These are phyloP conservation scores for Viola pubescens DNA, from an alignment of 441 rosid genomes.

Conservation along the genomic window DNA sequence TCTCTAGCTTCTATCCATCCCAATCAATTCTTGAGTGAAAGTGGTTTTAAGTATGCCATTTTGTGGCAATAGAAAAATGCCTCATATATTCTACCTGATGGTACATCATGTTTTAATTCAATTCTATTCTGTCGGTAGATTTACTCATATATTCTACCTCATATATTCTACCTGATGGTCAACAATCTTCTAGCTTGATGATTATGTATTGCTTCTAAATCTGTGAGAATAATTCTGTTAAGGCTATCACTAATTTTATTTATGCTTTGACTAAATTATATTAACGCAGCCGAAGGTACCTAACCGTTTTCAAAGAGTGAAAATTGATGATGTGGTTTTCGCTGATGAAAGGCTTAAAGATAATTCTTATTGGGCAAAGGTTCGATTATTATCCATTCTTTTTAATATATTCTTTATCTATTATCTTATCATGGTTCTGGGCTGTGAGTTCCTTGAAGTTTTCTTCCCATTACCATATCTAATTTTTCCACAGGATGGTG, in stretches of 20 bases:
- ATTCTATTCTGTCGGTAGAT: too few species aligned
- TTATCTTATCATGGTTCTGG: background rate
- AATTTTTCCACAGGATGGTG: slow-evolving; percentile 51
- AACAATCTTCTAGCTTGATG: too few species aligned
- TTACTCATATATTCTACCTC: too few species aligned
- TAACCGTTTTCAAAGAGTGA: slow-evolving; percentile 74
- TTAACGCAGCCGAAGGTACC: slow-evolving; percentile 50
- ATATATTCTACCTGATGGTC: too few species aligned
- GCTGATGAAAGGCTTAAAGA: slow-evolving; percentile 70
- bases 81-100: too few species aligned
- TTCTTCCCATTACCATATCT: background rate
- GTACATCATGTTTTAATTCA: too few species aligned
- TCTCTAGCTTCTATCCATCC: too few species aligned
- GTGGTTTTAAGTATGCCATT: too few species aligned
- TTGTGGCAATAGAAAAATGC: too few species aligned
- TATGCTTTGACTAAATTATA: slow-evolving; percentile 2
- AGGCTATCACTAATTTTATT: background rate
- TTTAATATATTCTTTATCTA: too few species aligned
- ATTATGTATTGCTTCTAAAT: background rate
- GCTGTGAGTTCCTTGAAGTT: background rate
- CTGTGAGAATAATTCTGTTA: background rate
- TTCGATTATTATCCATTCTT: slow-evolving; percentile 14
- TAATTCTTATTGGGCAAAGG: slow-evolving; percentile 96
- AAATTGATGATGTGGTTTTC: slow-evolving; percentile 60
- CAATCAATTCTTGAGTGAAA: too few species aligned